A percentile compares a stretch with the other conserved stretches of the same genome.
These are phyloP conservation scores for Amanita molliuscula DNA, from an alignment of 768 basidiomycete genomes.

Conservation along the genomic window DNA sequence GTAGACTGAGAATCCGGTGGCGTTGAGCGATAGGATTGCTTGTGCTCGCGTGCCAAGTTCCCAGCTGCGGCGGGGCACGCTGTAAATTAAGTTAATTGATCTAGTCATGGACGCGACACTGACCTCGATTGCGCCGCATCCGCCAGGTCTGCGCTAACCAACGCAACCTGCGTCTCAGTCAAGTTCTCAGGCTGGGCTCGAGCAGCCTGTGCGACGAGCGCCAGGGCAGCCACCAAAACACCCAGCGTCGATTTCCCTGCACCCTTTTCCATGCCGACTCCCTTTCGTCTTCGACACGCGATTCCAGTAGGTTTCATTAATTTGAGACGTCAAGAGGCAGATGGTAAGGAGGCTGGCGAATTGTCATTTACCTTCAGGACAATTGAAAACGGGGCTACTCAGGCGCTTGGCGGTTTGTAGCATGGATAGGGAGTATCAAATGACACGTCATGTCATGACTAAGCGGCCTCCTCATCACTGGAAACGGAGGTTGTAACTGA, in stretches of 20 bases:
- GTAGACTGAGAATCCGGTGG: conserved; percentile 34
- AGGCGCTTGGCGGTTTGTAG: no score
- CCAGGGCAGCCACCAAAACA: not conserved
- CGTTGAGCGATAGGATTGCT: conserved; percentile 36
- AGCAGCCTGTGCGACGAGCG: not conserved
- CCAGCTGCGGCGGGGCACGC: conserved; percentile 33
- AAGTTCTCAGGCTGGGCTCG: conserved; percentile 2
- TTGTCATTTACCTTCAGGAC: no score
- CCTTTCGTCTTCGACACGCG: not conserved
- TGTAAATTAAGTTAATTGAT: not conserved
- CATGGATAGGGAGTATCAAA: no score
- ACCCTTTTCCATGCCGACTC: not conserved
- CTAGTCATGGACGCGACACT: not conserved
- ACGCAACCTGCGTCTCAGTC: conserved; percentile 1
- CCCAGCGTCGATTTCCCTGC: not conserved
- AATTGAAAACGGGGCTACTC: no score
- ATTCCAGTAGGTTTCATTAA: not conserved
- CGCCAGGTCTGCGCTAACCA: not conserved
- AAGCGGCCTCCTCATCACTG: no score
- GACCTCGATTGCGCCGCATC: conserved; percentile 2
- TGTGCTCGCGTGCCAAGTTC: conserved; percentile 47
- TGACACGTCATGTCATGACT: no score
- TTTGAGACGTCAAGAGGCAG: no score
- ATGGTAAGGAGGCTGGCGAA: no score
- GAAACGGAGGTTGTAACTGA: no score